Conservation (phyloP, 768 basidiomycete genomes). For the Serendipita sp. region DNA sequence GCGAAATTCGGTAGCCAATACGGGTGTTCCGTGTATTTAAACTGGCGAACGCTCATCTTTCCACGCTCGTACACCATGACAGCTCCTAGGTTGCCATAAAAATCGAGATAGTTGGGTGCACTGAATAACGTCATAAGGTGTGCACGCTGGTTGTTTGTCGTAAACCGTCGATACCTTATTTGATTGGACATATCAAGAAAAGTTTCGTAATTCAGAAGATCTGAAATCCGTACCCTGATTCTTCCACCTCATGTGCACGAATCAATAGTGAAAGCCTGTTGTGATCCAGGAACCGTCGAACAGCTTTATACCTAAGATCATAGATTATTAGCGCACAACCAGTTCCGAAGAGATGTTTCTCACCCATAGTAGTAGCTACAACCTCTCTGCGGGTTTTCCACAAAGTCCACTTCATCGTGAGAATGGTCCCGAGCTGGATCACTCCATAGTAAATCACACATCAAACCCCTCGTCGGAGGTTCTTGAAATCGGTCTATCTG, state of each 20-base stretch:
- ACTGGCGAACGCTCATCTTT: constrained; percentile 4
- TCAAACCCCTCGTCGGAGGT: constrained; percentile 76
- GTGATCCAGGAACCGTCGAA: constrained; percentile 83
- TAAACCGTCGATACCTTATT: constrained; percentile 38
- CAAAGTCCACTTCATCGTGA: not conserved
- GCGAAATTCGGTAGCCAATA: constrained; percentile 89
- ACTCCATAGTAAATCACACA: constrained; percentile 93
- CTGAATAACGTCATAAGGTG: constrained; percentile 94
- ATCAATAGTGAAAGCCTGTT: constrained; percentile 87
- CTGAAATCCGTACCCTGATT: constrained; percentile 55
- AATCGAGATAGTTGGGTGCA: constrained; percentile 92
- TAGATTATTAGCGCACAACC: constrained; percentile 4
- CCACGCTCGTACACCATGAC: constrained; percentile 23
- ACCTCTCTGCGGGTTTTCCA: not conserved
- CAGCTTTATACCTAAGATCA: constrained; percentile 53
- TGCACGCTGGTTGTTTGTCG: constrained; percentile 86
- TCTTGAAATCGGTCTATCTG: constrained; percentile 88
- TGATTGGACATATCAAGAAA: not conserved
- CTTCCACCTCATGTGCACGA: constrained; percentile 93
- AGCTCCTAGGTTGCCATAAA: constrained; percentile 94
- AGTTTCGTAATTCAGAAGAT: not conserved
- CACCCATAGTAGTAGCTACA: constrained; percentile 1
- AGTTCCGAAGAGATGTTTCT: not conserved
- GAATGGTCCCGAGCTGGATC: constrained; percentile 38
- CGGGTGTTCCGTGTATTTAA: not conserved